These are phyloP conservation scores for Panicum miliaceum DNA, from an alignment of 176 grass and related monocot genomes.

Conservation along the genomic window DNA sequence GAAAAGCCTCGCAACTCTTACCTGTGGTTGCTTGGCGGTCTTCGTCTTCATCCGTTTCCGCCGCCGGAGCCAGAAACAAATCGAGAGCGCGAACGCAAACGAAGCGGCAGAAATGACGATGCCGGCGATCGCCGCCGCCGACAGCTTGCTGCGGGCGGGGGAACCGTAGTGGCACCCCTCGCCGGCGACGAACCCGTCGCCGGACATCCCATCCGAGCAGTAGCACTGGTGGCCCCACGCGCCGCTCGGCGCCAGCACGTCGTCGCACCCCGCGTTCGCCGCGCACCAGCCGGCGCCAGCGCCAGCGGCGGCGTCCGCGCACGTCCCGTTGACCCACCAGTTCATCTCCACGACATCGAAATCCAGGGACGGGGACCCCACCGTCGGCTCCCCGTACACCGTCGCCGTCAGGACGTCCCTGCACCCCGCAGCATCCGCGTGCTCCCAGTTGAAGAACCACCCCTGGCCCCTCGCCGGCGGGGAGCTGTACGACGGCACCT, in stretches of 20 bases:
- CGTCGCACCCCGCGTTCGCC: slow-evolving; percentile 44
- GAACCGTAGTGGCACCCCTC: slow-evolving; percentile 48
- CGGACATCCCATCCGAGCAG: slow-evolving; percentile 41
- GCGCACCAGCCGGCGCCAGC: slow-evolving; percentile 10
- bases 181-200: slow-evolving; percentile 68
- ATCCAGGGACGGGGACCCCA: background rate
- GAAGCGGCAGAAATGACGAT: no score
- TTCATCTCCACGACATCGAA: slow-evolving; percentile 50
- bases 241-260: background rate
- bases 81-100: background rate
- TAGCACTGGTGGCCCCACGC: slow-evolving; percentile 10
- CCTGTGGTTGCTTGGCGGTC: background rate
- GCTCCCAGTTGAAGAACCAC: background rate
- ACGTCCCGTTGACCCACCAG: slow-evolving; percentile 76
- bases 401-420: slow-evolving; percentile 26
- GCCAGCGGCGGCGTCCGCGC: background rate
- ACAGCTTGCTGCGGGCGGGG: no score
- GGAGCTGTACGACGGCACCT: rapidly evolving
- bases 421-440: background rate
- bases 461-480: rapidly evolving
- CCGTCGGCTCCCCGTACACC: background rate
- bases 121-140: no score
- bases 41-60: background rate
- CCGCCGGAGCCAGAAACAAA: background rate
- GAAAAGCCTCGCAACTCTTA: background rate